These are phyloP conservation scores for Penicillium crustosum DNA, from an alignment of 2,329 filamentous ascomycete species.

Conservation along the genomic window DNA sequence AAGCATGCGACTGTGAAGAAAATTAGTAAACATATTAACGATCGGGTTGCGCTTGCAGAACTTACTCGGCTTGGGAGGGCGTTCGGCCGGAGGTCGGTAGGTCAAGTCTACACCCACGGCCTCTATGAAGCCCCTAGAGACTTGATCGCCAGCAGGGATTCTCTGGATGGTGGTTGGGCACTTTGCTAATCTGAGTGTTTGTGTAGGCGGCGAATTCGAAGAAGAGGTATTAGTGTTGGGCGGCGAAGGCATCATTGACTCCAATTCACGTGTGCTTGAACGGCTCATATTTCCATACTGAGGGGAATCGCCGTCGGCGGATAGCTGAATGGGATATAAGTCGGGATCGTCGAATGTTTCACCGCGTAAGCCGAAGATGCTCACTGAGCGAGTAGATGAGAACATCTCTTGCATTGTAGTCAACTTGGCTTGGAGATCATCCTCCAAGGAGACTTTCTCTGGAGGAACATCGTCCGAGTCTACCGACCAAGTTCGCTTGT, in stretches of 20 bases:
- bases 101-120: constrained; percentile 83
- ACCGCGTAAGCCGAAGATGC: constrained; percentile 44
- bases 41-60: constrained; percentile 1
- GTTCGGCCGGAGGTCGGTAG: constrained; percentile 77
- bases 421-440: constrained; percentile 48
- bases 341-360: constrained; percentile 49
- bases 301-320: constrained; percentile 31
- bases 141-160: constrained; percentile 20
- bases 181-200: constrained; percentile 20
- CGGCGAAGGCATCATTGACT: constrained; percentile 40
- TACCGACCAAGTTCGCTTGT: constrained; percentile 94
- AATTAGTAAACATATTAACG: constrained; percentile 32
- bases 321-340: constrained; percentile 43
- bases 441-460: constrained; percentile 42
- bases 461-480: constrained; percentile 62
- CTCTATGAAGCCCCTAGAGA: constrained; percentile 81
- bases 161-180: constrained; percentile 36
- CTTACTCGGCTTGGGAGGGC: constrained; percentile 65
- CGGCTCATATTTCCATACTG: constrained; percentile 33
- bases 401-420: constrained; percentile 49
- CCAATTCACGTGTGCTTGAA: constrained; percentile 35
- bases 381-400: constrained; percentile 45
- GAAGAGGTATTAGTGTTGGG: constrained; percentile 43
- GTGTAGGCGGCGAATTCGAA: constrained; percentile 36
- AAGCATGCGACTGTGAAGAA: constrained; percentile 72